phyloP scores from a whole-genome alignment of 192 early-diverging fungal genomes.

The Neocallimastix lanati region DNA sequence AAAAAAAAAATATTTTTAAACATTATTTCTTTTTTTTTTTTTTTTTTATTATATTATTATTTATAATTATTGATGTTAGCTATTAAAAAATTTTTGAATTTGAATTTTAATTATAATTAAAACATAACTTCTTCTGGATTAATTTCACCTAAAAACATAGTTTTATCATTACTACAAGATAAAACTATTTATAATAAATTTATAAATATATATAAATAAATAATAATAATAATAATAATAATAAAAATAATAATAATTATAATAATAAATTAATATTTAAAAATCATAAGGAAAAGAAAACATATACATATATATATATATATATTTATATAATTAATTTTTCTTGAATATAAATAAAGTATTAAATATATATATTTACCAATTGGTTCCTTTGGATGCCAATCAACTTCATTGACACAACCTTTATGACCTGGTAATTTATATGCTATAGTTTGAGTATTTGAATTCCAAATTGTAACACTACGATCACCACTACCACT shows the following conservation, averaged over 20 bases:
- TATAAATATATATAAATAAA: too few species aligned
- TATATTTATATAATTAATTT: too few species aligned
- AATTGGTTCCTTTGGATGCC: conserved; percentile 74
- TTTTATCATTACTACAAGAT: conserved; percentile 70
- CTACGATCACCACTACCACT: conserved; percentile 68
- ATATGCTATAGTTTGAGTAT: conserved; percentile 63
- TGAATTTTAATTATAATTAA: too few species aligned
- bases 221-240: too few species aligned
- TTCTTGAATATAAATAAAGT: not conserved
- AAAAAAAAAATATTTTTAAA: too few species aligned
- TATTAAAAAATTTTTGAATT: too few species aligned
- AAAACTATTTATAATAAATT: conserved; percentile 20
- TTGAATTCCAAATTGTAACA: conserved; percentile 75
- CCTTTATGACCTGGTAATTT: conserved; percentile 12
- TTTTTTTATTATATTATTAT: too few species aligned
- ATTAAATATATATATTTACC: not conserved
- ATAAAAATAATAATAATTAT: not conserved
- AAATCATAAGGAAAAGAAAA: too few species aligned
- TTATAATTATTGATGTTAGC: too few species aligned
- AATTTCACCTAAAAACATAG: conserved; percentile 74
- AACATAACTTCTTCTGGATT: conserved; percentile 14
- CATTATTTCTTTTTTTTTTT: too few species aligned
- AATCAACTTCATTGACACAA: conserved; percentile 81
- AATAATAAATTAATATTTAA: too few species aligned
- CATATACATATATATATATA: too few species aligned